Evolutionary conservation across 257 asterid species (phyloP).

Genomic region (Solanum commersonii): DNA sequence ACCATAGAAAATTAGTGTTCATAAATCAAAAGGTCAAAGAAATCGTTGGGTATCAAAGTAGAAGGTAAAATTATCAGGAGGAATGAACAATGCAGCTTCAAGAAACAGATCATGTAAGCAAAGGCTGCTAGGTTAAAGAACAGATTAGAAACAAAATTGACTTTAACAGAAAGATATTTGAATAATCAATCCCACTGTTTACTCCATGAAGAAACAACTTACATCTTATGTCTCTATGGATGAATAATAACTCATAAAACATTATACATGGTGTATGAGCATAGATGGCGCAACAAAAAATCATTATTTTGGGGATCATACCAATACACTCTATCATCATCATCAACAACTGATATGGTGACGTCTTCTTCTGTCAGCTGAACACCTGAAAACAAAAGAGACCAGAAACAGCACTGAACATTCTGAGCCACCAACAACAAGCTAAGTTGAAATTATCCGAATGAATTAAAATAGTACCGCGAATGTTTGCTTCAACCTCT

Average conservation of each 20-base stretch:
- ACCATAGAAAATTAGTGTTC: not conserved
- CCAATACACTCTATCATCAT: slow-evolving; percentile 67
- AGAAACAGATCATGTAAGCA: not conserved
- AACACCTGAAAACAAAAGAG: slow-evolving; percentile 30
- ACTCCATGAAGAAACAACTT: not conserved
- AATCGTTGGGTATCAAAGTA: not conserved
- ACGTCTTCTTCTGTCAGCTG: slow-evolving; percentile 44
- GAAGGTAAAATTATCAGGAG: not conserved
- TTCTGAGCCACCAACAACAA: not conserved
- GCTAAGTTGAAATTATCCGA: not conserved
- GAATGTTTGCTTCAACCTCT: slow-evolving; percentile 37
- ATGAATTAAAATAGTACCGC: slow-evolving; percentile 23
- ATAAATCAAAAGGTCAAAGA: not conserved
- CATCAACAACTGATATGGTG: slow-evolving; percentile 29
- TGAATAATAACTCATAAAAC: not conserved
- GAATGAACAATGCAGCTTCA: not conserved
- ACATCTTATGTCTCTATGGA: not conserved
- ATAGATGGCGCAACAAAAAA: not conserved
- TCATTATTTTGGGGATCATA: slow-evolving; percentile 11
- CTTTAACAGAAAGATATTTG: not conserved
- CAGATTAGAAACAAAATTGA: not conserved
- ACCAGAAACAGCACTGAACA: slow-evolving; percentile 3
- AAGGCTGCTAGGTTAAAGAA: not conserved
- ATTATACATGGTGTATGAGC: not conserved
- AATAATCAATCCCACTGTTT: not conserved